Evolutionary conservation across 208 protist genomes (phyloP), one percentile per base, ranked within the genome.

Genomic region (Trypanosoma conorhini): DNA sequence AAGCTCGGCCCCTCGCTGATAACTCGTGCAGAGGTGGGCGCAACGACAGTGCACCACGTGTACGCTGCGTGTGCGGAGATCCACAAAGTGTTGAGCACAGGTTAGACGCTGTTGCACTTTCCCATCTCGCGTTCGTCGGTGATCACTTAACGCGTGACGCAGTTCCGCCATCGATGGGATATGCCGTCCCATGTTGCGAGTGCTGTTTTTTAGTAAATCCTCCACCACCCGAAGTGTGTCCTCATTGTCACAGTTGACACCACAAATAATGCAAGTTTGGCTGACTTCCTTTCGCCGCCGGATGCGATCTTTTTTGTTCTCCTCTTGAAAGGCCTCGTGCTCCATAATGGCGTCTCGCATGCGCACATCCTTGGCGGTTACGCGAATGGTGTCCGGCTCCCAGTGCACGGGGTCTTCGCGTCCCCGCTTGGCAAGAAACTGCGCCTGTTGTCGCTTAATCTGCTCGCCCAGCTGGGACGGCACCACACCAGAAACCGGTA

Each of bases 41-140:
- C 90, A 95, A 26, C 90, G 85, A 19, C 76, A 81, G 72, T 95
- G 90, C n/a, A 95, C 87, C 0, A 88, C 80, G 56, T 95, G 87
- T 3, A 89, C 76, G 0, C 78, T 82, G 19, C 75, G 74, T 9
- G 77, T 88, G 22, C 55, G 13, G 28, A 67, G 66, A 68, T 92
- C 86, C 28, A 95, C 87, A 73, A 95, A 93, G 28, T 77, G 74
- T 24, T 77, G 61, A n/a, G 56, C 52, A 62, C 87, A 93, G 8
- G 84, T n/a, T 12, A 93, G 62, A 33, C 86, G 86, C 33, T 77
- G 74, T 30, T 74, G 28, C 54, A 26, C 0, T 31, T 70, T 60
- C 24, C 30, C 26, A 60, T 58, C 51, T 52, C 71, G 57, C 55
- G 61, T 50, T 64, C 62, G 70, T 13, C 89, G 72, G 10, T 65